Evolutionary conservation across 2,329 filamentous ascomycete species (phyloP).

Genomic region (Zelopaecilomyces penicillatus): DNA sequence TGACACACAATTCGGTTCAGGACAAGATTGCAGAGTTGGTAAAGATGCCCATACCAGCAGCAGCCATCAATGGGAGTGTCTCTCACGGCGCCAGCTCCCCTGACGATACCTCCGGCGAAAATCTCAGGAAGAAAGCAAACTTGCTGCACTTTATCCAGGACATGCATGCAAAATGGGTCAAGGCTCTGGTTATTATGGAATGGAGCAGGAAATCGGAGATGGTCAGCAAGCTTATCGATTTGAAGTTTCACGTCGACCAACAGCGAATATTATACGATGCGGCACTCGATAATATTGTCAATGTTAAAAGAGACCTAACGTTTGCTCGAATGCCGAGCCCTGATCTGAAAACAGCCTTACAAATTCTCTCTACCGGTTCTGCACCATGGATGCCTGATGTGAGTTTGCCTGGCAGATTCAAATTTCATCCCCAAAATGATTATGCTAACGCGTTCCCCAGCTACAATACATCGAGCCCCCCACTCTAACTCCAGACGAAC

Average conservation of each 20-base stretch:
- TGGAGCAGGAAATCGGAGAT: constrained; percentile 76
- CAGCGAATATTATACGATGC: constrained; percentile 53
- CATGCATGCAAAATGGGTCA: constrained; percentile 82
- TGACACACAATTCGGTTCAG: constrained; percentile 69
- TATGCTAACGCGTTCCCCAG: constrained; percentile 34
- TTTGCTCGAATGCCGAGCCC: constrained; percentile 76
- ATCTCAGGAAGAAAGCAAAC: constrained; percentile 65
- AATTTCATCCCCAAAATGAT: not conserved
- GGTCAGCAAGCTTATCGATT: constrained; percentile 80
- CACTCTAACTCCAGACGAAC: constrained; percentile 60
- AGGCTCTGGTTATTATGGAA: constrained; percentile 79
- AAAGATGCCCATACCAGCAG: constrained; percentile 51
- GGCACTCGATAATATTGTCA: constrained; percentile 55
- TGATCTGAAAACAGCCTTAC: constrained; percentile 81
- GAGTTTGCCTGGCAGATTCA: constrained; percentile 22
- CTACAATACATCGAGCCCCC: constrained; percentile 71
- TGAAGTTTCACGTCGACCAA: constrained; percentile 64
- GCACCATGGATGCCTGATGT: constrained; percentile 74
- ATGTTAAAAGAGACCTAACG: constrained; percentile 65
- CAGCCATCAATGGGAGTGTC: constrained; percentile 42
- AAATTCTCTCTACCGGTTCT: constrained; percentile 72
- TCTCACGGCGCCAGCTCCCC: constrained; percentile 20
- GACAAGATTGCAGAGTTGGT: constrained; percentile 63
- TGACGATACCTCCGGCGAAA: constrained; percentile 55
- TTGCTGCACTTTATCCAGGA: constrained; percentile 72